Evolutionary conservation across 2,329 filamentous ascomycete species (phyloP), one percentile per base, ranked within the genome.

Genomic region (Botryosphaeria dothidea): DNA sequence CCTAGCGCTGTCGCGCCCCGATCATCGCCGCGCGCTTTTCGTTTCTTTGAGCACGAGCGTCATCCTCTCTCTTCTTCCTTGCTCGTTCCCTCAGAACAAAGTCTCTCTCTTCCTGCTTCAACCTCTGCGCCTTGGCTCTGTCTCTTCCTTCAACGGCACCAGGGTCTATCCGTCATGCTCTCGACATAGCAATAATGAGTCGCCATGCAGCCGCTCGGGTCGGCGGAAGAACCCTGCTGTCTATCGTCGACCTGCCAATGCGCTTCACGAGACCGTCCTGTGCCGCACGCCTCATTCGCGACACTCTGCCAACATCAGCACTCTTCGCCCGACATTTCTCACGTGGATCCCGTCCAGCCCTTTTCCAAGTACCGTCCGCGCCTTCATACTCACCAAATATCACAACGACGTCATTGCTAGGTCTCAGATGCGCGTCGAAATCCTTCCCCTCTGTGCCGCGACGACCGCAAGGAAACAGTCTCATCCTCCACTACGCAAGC

Each of bases 161-260:
- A 58, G 31, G 29, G 25, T 21, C 23, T 46, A n/a, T 46, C 38
- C 62, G 63, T 52, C 71, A 78, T 78, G 77, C 72, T 67, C 69
- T 63, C 66, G 66, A 70, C 67, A 66, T 69, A 68, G 62, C 69
- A 73, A 78, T 73, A 71, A 82, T 82, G 80, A 80, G 75, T 72
- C 72, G 79, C 72, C 76, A 80, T 81, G 78, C 75, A 73, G 75
- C 71, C 70, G 67, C 70, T 66, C 68, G 71, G 69, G 70, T 73
- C 70, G 74, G 72, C 75, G 75, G 74, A 66, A 68, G 71, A 57
- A 66, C 75, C 67, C 71, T 73, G 69, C 73, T 73, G 70, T 70
- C 71, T 29, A 62, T 71, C 66, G 69, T 71, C 65, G 71, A 71
- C 69, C 72, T 69, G 66, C 70, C 69, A 61, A 68, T 72, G 19